Percentiles rank a stretch among this genome's conserved stretches.
Conservation (phyloP, 2,329 filamentous ascomycete genomes). For the Fusarium tuaranense region DNA sequence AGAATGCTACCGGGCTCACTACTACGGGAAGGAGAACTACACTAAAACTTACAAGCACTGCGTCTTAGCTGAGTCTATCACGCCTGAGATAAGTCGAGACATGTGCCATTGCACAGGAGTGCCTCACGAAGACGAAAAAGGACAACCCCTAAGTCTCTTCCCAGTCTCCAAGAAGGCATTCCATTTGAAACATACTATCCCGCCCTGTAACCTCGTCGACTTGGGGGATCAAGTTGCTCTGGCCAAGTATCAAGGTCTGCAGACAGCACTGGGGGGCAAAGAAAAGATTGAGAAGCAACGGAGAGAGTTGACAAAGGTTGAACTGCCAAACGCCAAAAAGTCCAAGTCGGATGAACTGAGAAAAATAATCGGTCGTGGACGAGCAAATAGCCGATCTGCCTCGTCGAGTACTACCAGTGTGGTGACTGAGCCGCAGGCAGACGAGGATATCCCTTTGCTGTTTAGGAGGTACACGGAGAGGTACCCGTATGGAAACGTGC, state of each 20-base stretch:
- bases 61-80: slow-evolving; percentile 26
- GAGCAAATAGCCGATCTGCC: slow-evolving; percentile 17
- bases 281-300: background rate
- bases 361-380: background rate
- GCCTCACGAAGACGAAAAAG: background rate
- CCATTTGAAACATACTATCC: background rate
- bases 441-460: slow-evolving; percentile 46
- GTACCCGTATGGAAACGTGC: slow-evolving; percentile 54
- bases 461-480: slow-evolving; percentile 46
- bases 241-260: slow-evolving; percentile 33
- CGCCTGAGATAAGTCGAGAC: slow-evolving; percentile 29
- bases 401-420: slow-evolving; percentile 24
- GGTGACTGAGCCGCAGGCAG: slow-evolving; percentile 29
- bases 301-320: background rate
- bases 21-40: slow-evolving; percentile 25
- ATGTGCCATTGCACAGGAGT: slow-evolving; percentile 26
- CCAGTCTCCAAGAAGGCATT: slow-evolving; percentile 16
- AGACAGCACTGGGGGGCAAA: slow-evolving; percentile 29
- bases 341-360: slow-evolving; percentile 12
- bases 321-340: background rate
- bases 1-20: slow-evolving; percentile 27
- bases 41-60: slow-evolving; percentile 36
- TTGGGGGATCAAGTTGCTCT: slow-evolving; percentile 24
- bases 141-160: slow-evolving; percentile 1
- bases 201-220: slow-evolving; percentile 25